phyloP scores from a whole-genome alignment of 2,329 filamentous ascomycete genomes.

The Cercospora sp. region DNA sequence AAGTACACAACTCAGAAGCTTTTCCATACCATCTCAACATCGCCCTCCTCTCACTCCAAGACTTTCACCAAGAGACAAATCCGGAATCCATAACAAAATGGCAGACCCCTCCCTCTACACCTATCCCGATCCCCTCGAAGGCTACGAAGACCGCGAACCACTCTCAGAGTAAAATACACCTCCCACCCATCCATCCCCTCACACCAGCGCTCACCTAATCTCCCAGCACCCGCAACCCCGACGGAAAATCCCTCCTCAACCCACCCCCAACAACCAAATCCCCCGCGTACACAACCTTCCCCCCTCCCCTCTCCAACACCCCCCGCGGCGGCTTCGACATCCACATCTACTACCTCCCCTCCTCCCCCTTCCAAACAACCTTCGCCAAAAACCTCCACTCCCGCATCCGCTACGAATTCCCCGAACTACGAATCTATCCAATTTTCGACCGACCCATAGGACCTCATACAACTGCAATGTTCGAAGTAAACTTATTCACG shows the following conservation, averaged over 20 bases:
- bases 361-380: slow-evolving; percentile 60
- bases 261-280: slow-evolving; percentile 60
- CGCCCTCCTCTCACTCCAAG: background rate
- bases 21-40: background rate
- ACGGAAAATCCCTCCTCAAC: slow-evolving; percentile 78
- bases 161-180: slow-evolving; percentile 43
- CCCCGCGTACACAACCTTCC: slow-evolving; percentile 68
- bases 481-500: slow-evolving; percentile 85
- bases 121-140: slow-evolving; percentile 56
- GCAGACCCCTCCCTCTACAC: slow-evolving; percentile 54
- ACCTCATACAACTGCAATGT: slow-evolving; percentile 83
- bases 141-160: slow-evolving; percentile 51
- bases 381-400: slow-evolving; percentile 75
- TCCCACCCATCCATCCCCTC: no score
- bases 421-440: slow-evolving; percentile 77
- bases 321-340: slow-evolving; percentile 75
- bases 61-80: background rate
- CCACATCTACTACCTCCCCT: slow-evolving; percentile 77
- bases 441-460: slow-evolving; percentile 77
- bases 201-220: background rate
- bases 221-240: slow-evolving; percentile 42
- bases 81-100: slow-evolving; percentile 38
- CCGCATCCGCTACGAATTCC: slow-evolving; percentile 77
- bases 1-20: background rate
- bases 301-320: slow-evolving; percentile 65